Evolutionary conservation across 176 grass and related monocot species (phyloP).

Genomic region (Secale cereale): DNA sequence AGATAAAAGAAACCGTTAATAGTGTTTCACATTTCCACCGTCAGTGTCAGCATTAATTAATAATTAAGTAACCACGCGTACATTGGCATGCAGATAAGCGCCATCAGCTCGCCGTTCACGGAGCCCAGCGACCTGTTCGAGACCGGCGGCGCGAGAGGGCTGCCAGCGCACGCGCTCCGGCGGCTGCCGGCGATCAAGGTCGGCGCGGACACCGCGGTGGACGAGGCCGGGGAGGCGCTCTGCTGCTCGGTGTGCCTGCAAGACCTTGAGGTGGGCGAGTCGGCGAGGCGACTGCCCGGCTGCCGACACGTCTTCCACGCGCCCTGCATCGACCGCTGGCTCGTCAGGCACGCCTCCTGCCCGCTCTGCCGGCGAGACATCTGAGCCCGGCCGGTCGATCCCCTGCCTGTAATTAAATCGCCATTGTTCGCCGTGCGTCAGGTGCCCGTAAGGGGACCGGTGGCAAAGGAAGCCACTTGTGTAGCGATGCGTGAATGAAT

Average conservation of each 20-base stretch:
- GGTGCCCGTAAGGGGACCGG: conserved; percentile 3
- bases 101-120: conserved; percentile 60
- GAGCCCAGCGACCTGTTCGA: conserved; percentile 86
- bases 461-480: neutral
- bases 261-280: conserved; percentile 64
- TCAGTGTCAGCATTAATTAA: neutral
- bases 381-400: neutral
- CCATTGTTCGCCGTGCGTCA: neutral
- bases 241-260: conserved; percentile 94
- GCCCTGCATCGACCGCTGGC: conserved; percentile 82
- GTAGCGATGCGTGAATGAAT: neutral
- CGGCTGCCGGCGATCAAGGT: conserved; percentile 56
- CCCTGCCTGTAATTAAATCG: neutral
- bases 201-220: conserved; percentile 30
- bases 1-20: neutral
- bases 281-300: conserved; percentile 44
- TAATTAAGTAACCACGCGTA: neutral
- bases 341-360: conserved; percentile 72
- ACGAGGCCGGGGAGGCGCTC: conserved; percentile 52
- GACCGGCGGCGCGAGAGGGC: conserved; percentile 36
- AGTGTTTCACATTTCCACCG: neutral
- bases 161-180: conserved; percentile 36
- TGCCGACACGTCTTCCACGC: conserved; percentile 73
- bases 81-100: conserved; percentile 57
- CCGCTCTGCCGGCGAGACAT: conserved; percentile 74